Conservation (phyloP, 306 rosid species). For the Sechiopsis laciniata region DNA sequence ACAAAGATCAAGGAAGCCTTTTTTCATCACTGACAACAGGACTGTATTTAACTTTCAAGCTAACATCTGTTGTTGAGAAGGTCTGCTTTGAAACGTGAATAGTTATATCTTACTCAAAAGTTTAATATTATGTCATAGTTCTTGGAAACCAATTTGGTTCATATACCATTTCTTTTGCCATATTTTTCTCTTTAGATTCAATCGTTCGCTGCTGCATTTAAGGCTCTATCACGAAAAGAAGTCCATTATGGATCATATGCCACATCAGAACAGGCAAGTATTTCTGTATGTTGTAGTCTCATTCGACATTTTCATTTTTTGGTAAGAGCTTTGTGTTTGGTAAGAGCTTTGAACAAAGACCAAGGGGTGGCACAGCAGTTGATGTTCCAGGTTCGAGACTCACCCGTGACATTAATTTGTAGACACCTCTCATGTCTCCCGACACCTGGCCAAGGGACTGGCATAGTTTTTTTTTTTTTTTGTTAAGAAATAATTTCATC, state of each 20-base stretch:
- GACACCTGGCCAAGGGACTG: no score
- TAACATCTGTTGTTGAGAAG: slow-evolving; percentile 75
- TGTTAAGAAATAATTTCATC: no score
- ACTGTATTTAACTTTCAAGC: slow-evolving; percentile 80
- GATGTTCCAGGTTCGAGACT: no score
- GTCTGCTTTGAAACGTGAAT: slow-evolving; percentile 36
- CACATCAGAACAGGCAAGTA: slow-evolving; percentile 68
- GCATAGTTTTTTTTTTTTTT: no score
- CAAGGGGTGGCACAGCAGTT: no score
- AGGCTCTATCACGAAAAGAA: slow-evolving; percentile 60
- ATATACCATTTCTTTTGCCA: slow-evolving; percentile 15
- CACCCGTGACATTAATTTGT: no score
- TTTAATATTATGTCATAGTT: slow-evolving; percentile 18
- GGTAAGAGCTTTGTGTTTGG: slow-evolving; percentile 7
- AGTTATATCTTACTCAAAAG: slow-evolving; percentile 18
- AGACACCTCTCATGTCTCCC: no score
- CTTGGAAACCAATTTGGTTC: slow-evolving; percentile 2
- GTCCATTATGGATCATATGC: slow-evolving; percentile 75
- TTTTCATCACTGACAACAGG: slow-evolving; percentile 86
- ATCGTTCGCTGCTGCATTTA: slow-evolving; percentile 52
- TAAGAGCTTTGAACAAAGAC: no score
- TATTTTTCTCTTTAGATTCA: slow-evolving; percentile 43
- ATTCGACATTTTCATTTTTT: neutral
- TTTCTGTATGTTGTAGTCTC: slow-evolving; percentile 13
- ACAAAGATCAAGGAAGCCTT: slow-evolving; percentile 77